These are phyloP conservation scores for Penicillium diatomitis DNA, from an alignment of 495 filamentous ascomycete genomes.

Conservation along the genomic window DNA sequence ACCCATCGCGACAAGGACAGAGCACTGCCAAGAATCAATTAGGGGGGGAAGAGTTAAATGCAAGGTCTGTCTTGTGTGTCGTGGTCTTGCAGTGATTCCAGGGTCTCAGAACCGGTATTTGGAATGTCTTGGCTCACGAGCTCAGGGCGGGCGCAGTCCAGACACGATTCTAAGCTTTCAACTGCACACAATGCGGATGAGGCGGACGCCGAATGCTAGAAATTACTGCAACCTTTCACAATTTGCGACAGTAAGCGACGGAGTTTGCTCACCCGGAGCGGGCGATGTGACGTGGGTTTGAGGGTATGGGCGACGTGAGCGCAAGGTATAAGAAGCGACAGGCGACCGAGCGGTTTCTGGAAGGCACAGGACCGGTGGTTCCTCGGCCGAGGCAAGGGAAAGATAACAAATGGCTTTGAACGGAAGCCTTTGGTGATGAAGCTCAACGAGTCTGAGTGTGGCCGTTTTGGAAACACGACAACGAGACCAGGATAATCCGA, in stretches of 20 bases:
- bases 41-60: constrained; percentile 13
- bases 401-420: neutral
- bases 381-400: neutral
- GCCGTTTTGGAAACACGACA: too few species aligned
- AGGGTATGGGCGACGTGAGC: neutral
- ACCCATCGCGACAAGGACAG: constrained; percentile 58
- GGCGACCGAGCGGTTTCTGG: neutral
- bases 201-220: neutral
- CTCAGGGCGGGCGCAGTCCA: constrained; percentile 4
- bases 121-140: constrained; percentile 33
- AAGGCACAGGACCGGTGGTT: neutral
- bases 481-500: too few species aligned
- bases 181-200: too few species aligned
- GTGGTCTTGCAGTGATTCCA: too few species aligned
- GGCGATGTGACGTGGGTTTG: neutral
- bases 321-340: neutral
- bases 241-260: neutral
- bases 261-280: neutral
- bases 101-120: constrained; percentile 6
- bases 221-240: neutral
- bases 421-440: neutral
- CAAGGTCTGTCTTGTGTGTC: constrained; percentile 1
- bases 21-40: constrained; percentile 29
- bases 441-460: neutral
- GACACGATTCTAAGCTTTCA: too few species aligned